Evolutionary conservation across 352 stramenopile genomes (phyloP).

Genomic region (Phytopythium chamaehyphon): DNA sequence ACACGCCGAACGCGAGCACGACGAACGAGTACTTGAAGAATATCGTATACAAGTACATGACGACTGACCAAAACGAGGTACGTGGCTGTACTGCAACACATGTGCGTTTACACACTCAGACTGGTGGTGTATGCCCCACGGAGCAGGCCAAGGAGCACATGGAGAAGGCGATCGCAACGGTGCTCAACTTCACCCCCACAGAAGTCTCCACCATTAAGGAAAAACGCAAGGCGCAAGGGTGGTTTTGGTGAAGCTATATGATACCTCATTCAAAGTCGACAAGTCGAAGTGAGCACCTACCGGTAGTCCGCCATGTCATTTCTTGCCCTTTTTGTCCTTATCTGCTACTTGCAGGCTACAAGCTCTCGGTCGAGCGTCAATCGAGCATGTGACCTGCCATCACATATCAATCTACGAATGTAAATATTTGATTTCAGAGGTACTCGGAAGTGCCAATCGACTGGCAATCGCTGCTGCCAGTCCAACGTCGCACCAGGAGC

Average conservation of each 20-base stretch:
- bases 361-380: no score
- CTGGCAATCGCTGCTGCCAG: no score
- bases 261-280: background rate
- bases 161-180: constrained; percentile 85
- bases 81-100: no score
- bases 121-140: constrained; percentile 2
- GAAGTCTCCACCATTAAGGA: constrained; percentile 59
- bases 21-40: constrained; percentile 90
- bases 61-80: constrained; percentile 75
- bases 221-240: constrained; percentile 57
- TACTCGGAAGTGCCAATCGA: no score
- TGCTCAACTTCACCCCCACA: constrained; percentile 78
- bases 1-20: constrained; percentile 73
- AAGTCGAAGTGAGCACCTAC: background rate
- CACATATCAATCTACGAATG: no score
- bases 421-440: no score
- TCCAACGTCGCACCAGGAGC: no score
- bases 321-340: no score
- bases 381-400: no score
- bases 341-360: no score
- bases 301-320: no score
- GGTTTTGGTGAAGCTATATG: constrained; percentile 49
- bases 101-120: no score
- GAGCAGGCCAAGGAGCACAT: constrained; percentile 78
- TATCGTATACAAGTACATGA: constrained; percentile 91